Evolutionary conservation across 345 rosid genomes (phyloP), one percentile per base, ranked within the genome.

Genomic region (Turritis glabra): DNA sequence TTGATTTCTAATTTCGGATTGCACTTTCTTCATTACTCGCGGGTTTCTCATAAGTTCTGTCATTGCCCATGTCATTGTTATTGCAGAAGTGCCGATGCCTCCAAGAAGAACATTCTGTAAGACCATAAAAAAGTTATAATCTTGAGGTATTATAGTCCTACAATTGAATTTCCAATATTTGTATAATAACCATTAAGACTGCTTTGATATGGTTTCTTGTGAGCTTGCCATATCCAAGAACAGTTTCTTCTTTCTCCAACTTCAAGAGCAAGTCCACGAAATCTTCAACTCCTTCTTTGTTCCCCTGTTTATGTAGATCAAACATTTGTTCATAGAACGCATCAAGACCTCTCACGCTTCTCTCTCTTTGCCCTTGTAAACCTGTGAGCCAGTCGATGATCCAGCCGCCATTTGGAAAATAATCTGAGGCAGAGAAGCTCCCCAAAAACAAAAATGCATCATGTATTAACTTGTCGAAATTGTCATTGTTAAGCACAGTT

Each of bases 61-160:
- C 85, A 84, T 79, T 22, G 89, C 75, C 89, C 89, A 84, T 7
- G 64, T 67, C 67, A 79, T 48, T 14, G 75, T 53, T 44, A 71
- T 64, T 19, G 80, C 76, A 26, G 76, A 46, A 14, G 75, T 77
- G 11, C 62, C 65, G 0, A 77, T 71, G n/a, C 47, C 80, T 2
- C 67, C 80, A 15, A 77, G 37, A 37, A 77, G 71, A 43, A 71
- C 59, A 48, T 86, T 43, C 90, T 84, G 73, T 50, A 53, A 46
- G n/a, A 23, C 7, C 79, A 67, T n/a, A 0, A 29, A 60, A 23
- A 48, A 6, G 2, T 54, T 30, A 53, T 1, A 73, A 26, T 41
- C 13, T 54, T 13, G 3, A 56, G 0, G 0, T 22, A 9, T 2
- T 46, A 41, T 14, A 41, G 15, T 41, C 46, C 17, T 15, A 18